Conservation (phyloP, 306 rosid species). For the Quercus ilex region DNA sequence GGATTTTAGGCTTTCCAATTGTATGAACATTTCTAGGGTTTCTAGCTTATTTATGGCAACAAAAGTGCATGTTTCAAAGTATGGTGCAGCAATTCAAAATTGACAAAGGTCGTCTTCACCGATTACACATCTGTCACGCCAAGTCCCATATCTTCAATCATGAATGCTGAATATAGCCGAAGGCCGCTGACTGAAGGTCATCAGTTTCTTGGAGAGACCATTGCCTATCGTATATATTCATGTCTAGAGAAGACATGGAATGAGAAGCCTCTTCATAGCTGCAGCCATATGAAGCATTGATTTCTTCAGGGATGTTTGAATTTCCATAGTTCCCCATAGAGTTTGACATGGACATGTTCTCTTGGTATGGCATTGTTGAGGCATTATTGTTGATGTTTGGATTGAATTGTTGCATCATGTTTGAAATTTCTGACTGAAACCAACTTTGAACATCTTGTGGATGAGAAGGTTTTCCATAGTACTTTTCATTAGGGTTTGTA, state of each 20-base stretch:
- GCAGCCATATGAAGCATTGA: conserved; percentile 45
- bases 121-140: conserved; percentile 7
- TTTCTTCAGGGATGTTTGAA: conserved; percentile 46
- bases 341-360: conserved; percentile 34
- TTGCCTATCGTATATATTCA: conserved; percentile 43
- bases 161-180: conserved; percentile 47
- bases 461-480: conserved; percentile 31
- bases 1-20: conserved; percentile 31
- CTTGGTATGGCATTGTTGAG: conserved; percentile 34
- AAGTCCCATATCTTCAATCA: conserved; percentile 11
- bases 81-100: conserved; percentile 38
- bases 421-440: conserved; percentile 48
- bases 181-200: conserved; percentile 71
- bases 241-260: conserved; percentile 55
- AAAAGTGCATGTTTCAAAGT: conserved; percentile 42
- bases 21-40: conserved; percentile 52
- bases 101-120: conserved; percentile 31
- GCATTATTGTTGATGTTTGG: conserved; percentile 32
- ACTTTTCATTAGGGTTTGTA: conserved; percentile 59
- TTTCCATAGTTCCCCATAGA: conserved; percentile 47
- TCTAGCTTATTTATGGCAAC: conserved; percentile 44
- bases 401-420: conserved; percentile 33
- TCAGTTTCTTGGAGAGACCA: conserved; percentile 55
- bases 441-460: conserved; percentile 54
- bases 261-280: conserved; percentile 66